phyloP scores from a whole-genome alignment of 2,329 filamentous ascomycete genomes.

The Metarhizium album region DNA sequence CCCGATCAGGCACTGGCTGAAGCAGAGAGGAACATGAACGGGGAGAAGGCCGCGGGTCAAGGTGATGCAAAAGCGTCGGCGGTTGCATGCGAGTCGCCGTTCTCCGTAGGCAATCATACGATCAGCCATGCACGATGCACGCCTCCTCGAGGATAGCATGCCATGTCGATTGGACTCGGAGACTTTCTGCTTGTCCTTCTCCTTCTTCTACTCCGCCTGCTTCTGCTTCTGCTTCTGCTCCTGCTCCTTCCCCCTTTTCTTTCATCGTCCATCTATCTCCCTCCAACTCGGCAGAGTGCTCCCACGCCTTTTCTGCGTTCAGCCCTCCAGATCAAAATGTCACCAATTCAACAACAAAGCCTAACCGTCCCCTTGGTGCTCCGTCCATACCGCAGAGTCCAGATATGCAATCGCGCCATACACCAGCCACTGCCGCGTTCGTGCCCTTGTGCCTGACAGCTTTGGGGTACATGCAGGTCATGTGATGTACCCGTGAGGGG shows the following conservation, averaged over 20 bases:
- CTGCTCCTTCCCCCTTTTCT: no score
- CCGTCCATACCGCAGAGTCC: background rate
- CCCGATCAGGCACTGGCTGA: background rate
- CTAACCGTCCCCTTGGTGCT: background rate
- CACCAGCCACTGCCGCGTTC: conserved; percentile 5
- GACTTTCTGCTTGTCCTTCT: no score
- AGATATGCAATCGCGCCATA: background rate
- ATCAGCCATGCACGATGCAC: no score
- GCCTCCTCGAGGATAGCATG: background rate
- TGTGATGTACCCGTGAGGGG: conserved; percentile 21
- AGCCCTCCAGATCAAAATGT: background rate
- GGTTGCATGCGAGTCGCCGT: background rate
- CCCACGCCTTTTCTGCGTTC: background rate
- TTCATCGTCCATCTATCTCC: background rate
- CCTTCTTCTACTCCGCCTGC: no score
- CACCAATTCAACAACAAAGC: background rate
- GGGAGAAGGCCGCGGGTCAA: background rate
- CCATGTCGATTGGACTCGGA: background rate
- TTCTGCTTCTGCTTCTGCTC: no score
- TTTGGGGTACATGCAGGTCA: conserved; percentile 17
- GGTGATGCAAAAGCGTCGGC: background rate
- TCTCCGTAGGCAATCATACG: background rate
- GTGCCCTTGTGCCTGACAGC: background rate
- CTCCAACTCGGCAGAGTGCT: no score
- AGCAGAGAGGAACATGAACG: background rate